A percentile compares a stretch with the other conserved stretches of the same genome.
Evolutionary conservation across 2,329 filamentous ascomycete genomes (phyloP).

Genomic region (Daldinia sp.): DNA sequence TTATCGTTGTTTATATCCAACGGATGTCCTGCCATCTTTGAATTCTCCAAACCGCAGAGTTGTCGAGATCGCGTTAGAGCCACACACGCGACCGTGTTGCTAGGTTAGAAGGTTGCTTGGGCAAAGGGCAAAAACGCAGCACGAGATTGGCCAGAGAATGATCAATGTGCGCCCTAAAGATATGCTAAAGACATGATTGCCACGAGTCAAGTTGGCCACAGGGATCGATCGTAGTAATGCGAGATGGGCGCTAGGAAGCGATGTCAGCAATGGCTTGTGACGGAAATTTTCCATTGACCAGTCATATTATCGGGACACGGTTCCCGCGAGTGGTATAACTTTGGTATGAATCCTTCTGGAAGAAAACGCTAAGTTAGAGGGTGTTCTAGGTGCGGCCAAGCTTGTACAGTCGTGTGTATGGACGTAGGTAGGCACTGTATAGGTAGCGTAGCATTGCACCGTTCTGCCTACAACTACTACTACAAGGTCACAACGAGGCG

Average conservation of each 20-base stretch:
- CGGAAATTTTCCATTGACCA: conserved; percentile 10
- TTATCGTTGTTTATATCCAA: neutral
- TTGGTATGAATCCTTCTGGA: conserved; percentile 18
- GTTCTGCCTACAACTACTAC: neutral
- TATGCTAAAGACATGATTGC: neutral
- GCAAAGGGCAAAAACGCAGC: neutral
- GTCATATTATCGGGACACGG: conserved; percentile 4
- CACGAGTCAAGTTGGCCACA: neutral
- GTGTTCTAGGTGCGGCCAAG: conserved; percentile 12
- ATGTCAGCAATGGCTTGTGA: conserved; percentile 27
- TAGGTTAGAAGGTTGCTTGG: neutral
- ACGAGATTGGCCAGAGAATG: neutral
- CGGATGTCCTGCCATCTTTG: conserved; percentile 15
- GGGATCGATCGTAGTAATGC: neutral
- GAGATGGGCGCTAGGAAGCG: neutral
- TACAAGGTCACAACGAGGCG: neutral
- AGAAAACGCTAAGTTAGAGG: conserved; percentile 24
- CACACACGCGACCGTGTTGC: neutral
- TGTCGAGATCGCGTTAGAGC: neutral
- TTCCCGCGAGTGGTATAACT: conserved; percentile 13
- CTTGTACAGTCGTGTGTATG: neutral
- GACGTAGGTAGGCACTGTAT: neutral
- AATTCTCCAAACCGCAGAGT: conserved; percentile 7
- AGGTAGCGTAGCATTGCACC: neutral
- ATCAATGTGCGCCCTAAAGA: neutral